phyloP scores from a whole-genome alignment of 257 asterid species.

The Nicotiana tabacum region DNA sequence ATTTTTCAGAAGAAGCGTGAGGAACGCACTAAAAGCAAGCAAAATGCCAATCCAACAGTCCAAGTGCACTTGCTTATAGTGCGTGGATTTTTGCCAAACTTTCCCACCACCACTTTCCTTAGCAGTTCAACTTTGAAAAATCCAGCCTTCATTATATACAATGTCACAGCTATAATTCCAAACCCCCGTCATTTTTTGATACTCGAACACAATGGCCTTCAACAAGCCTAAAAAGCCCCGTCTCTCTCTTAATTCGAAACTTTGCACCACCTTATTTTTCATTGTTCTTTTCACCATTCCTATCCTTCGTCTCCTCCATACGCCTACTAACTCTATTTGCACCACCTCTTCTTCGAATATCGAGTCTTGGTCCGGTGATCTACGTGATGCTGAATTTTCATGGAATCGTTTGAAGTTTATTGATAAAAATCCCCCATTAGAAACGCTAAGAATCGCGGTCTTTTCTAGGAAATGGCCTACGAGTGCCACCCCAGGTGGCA shows the following conservation, averaged over 20 bases:
- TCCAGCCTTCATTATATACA: neutral
- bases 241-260: constrained; percentile 50
- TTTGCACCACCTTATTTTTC: constrained; percentile 68
- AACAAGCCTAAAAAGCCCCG: constrained; percentile 42
- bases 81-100: constrained; percentile 38
- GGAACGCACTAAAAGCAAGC: constrained; percentile 32
- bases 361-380: constrained; percentile 68
- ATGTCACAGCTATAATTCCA: constrained; percentile 8
- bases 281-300: constrained; percentile 80
- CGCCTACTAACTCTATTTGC: constrained; percentile 48
- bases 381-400: constrained; percentile 54
- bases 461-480: constrained; percentile 92
- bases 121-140: constrained; percentile 27
- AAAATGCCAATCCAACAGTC: constrained; percentile 25
- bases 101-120: constrained; percentile 30
- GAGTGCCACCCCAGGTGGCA: constrained; percentile 69
- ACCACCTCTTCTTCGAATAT: constrained; percentile 25
- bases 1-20: constrained; percentile 17
- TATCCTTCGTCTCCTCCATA: constrained; percentile 69
- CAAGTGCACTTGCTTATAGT: constrained; percentile 27
- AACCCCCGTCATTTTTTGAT: neutral
- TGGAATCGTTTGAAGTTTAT: constrained; percentile 61
- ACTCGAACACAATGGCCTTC: constrained; percentile 36
- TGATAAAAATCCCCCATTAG: constrained; percentile 23
- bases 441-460: constrained; percentile 61